Evolutionary conservation across 306 rosid species (phyloP).

Genomic region (Rubus idaeus): DNA sequence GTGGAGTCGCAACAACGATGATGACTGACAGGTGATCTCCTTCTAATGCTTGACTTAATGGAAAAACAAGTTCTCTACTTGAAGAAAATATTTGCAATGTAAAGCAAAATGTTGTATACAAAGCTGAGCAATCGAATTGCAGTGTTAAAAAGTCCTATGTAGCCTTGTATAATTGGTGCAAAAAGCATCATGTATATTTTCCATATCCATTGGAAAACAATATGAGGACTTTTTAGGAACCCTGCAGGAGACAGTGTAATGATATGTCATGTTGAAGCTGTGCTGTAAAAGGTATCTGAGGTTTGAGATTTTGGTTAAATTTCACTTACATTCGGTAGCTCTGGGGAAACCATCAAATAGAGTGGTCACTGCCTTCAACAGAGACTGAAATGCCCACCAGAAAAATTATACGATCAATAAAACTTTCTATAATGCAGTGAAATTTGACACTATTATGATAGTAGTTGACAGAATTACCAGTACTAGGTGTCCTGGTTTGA

Average conservation of each 20-base stretch:
- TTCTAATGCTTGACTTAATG: neutral
- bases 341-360: constrained; percentile 63
- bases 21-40: constrained; percentile 42
- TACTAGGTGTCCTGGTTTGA: constrained; percentile 74
- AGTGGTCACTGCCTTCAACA: constrained; percentile 56
- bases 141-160: constrained; percentile 42
- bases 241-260: constrained; percentile 43
- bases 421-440: neutral
- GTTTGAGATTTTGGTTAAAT: neutral
- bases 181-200: constrained; percentile 39
- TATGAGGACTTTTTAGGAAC: constrained; percentile 58
- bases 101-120: constrained; percentile 29
- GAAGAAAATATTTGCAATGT: constrained; percentile 39
- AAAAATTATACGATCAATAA: constrained; percentile 6
- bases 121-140: constrained; percentile 23
- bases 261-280: neutral
- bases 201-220: constrained; percentile 40
- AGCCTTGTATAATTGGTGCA: constrained; percentile 48
- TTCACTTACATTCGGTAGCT: constrained; percentile 53
- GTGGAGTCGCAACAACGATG: constrained; percentile 37
- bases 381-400: constrained; percentile 39
- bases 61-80: constrained; percentile 22
- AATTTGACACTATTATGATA: neutral
- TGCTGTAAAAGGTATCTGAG: neutral
- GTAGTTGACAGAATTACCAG: constrained; percentile 50